Evolutionary conservation across 352 stramenopile genomes (phyloP), one percentile per base, ranked within the genome.

Genomic region (Sclerospora graminicola): DNA sequence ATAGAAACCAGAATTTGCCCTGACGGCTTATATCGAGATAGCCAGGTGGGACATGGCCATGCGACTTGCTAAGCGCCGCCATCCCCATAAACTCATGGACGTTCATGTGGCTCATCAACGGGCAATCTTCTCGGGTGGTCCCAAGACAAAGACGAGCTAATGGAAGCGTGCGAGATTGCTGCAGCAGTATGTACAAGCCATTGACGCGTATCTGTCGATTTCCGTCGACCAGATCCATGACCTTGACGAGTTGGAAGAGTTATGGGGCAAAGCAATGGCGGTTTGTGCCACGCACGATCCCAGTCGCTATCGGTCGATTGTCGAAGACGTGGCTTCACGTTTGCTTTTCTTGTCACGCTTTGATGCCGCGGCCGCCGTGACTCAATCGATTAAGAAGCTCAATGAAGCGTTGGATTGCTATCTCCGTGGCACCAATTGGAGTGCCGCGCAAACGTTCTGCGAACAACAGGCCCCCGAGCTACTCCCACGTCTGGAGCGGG

Each of bases 71-170:
- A 89, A 96, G 66, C 66, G 73, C 11, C 82, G 97, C 50, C 53
- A 97, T 34, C 92, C 91, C 0, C 89, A 97, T 66, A 94, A 95
- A 59, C 66, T 95, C 21, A 70, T 86, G 41, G 84, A 96, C 46
- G 84, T 96, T 20, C 91, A 95, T 48, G 79, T 90, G 61, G 75
- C 80, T 1, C 76, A 86, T 53, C 71, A 92, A 56, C 75, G 79
- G 6, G 73, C 69, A 0, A 80, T 87, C 43, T 90, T 92, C 50
- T 86, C 72, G 0, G 64, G 81, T 6, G 76, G 70, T 4, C 66
- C 71, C 0, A 85, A 88, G 54, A 74, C 62, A 89, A 92, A 45
- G 68, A 89, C 35, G 78, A 91, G 37, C 57, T 93, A 21, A 66
- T 92, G 33, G 78, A 90, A 19, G 82, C 84, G 2, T 95, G 78